Percentiles rank a stretch among this genome's conserved stretches.
These are phyloP conservation scores for Styphnolobium japonicum DNA, from an alignment of 306 rosid species.

Conservation along the genomic window DNA sequence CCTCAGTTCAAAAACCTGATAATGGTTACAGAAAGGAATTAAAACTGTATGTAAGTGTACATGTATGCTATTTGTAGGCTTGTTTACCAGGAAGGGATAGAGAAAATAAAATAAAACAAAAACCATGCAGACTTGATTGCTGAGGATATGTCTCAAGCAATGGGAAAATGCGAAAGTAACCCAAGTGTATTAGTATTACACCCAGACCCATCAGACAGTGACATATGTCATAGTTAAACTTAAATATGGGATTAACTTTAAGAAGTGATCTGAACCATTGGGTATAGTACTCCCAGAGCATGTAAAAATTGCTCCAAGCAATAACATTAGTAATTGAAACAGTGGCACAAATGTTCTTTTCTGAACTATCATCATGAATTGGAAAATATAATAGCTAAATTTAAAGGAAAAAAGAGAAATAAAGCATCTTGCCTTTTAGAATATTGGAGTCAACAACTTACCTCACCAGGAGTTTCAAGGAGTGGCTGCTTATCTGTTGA, in stretches of 20 bases:
- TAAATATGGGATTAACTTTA: conserved; percentile 4
- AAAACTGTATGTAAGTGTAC: background rate
- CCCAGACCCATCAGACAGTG: background rate
- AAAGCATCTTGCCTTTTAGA: conserved; percentile 3
- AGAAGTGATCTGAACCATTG: background rate
- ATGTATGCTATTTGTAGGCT: background rate
- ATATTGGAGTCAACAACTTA: conserved; percentile 32
- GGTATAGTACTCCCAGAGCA: no score
- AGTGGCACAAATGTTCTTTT: background rate
- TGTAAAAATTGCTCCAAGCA: conserved; percentile 4
- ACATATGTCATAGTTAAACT: background rate
- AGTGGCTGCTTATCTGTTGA: conserved; percentile 82
- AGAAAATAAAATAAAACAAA: background rate
- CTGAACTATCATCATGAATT: conserved; percentile 11
- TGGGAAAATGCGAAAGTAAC: background rate
- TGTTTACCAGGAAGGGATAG: background rate
- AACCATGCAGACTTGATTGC: background rate
- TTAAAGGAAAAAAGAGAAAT: background rate
- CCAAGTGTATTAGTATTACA: background rate
- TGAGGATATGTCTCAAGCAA: conserved; percentile 10
- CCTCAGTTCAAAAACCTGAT: conserved; percentile 81
- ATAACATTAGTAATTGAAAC: conserved; percentile 10
- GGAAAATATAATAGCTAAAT: conserved; percentile 1
- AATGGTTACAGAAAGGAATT: conserved; percentile 9
- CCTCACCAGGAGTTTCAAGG: conserved; percentile 98